phyloP scores from a whole-genome alignment of 129 eudicot species.

The Solidago caesia region DNA sequence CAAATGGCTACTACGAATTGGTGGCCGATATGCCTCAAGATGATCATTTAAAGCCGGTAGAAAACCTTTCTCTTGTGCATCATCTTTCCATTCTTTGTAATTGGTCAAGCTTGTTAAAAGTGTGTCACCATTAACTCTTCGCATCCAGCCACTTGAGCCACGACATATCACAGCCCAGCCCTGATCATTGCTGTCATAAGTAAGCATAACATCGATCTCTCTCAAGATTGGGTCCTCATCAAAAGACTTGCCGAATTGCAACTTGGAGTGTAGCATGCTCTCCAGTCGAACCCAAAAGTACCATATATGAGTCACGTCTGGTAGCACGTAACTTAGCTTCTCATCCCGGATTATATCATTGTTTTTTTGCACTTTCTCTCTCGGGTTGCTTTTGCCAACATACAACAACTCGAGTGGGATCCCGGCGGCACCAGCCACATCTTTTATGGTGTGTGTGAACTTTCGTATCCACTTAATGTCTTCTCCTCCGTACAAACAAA shows the following conservation, averaged over 20 bases:
- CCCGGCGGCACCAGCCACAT: slow-evolving; percentile 38
- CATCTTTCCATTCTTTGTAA: slow-evolving; percentile 42
- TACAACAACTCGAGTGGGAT: slow-evolving; percentile 72
- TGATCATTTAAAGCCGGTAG: slow-evolving; percentile 43
- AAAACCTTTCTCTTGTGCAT: slow-evolving; percentile 36
- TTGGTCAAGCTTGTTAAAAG: slow-evolving; percentile 39
- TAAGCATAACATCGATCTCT: slow-evolving; percentile 59
- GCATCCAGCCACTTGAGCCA: slow-evolving; percentile 49
- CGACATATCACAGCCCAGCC: slow-evolving; percentile 63
- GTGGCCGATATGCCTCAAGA: slow-evolving; percentile 44
- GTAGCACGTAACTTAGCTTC: slow-evolving; percentile 51
- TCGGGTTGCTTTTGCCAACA: slow-evolving; percentile 88
- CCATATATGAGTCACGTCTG: slow-evolving; percentile 55
- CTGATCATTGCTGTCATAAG: slow-evolving; percentile 55
- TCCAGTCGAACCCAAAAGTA: slow-evolving; percentile 79
- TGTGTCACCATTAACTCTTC: slow-evolving; percentile 38
- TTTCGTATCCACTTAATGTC: slow-evolving; percentile 76
- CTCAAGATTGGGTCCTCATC: slow-evolving; percentile 53
- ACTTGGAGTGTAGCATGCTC: slow-evolving; percentile 75
- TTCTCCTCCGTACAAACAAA: slow-evolving; percentile 89
- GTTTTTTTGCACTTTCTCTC: slow-evolving; percentile 60
- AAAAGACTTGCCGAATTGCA: slow-evolving; percentile 50
- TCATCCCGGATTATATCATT: slow-evolving; percentile 36
- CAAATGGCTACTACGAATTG: slow-evolving; percentile 58
- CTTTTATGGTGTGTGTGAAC: slow-evolving; percentile 49